Evolutionary conservation across 2,329 filamentous ascomycete genomes (phyloP).

Genomic region (Sarocladium brachiariae): DNA sequence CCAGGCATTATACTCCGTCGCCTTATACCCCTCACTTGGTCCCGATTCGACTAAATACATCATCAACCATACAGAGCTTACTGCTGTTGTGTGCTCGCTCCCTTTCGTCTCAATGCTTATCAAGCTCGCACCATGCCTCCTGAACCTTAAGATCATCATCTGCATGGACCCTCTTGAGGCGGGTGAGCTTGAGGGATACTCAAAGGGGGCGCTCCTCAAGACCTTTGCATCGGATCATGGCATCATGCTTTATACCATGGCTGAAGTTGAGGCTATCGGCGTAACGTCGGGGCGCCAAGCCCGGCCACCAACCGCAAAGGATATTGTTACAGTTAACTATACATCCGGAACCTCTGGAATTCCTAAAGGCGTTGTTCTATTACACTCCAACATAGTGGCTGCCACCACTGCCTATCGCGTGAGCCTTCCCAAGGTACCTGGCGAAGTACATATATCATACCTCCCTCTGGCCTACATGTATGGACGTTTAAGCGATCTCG

Average conservation of each 20-base stretch:
- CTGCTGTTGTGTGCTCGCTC: slow-evolving; percentile 70
- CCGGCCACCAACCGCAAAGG: slow-evolving; percentile 64
- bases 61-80: slow-evolving; percentile 78
- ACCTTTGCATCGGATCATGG: slow-evolving; percentile 67
- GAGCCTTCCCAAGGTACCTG: slow-evolving; percentile 39
- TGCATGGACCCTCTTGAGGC: slow-evolving; percentile 76
- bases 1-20: slow-evolving; percentile 82
- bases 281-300: slow-evolving; percentile 60
- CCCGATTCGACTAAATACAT: slow-evolving; percentile 91
- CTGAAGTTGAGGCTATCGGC: slow-evolving; percentile 76
- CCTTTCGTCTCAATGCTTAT: slow-evolving; percentile 75
- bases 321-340: slow-evolving; percentile 86
- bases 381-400: slow-evolving; percentile 73
- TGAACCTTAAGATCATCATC: slow-evolving; percentile 79
- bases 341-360: slow-evolving; percentile 79
- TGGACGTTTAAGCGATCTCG: slow-evolving; percentile 76
- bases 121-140: slow-evolving; percentile 69
- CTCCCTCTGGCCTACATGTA: slow-evolving; percentile 93
- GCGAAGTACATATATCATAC: slow-evolving; percentile 73
- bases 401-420: slow-evolving; percentile 59
- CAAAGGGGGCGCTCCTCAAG: slow-evolving; percentile 73
- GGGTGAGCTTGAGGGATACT: slow-evolving; percentile 68
- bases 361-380: slow-evolving; percentile 78
- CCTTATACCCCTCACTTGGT: slow-evolving; percentile 92
- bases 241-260: slow-evolving; percentile 71